These are phyloP conservation scores for Edaphochlamys debaryana DNA, from an alignment of 139 green algal genomes.

Conservation along the genomic window DNA sequence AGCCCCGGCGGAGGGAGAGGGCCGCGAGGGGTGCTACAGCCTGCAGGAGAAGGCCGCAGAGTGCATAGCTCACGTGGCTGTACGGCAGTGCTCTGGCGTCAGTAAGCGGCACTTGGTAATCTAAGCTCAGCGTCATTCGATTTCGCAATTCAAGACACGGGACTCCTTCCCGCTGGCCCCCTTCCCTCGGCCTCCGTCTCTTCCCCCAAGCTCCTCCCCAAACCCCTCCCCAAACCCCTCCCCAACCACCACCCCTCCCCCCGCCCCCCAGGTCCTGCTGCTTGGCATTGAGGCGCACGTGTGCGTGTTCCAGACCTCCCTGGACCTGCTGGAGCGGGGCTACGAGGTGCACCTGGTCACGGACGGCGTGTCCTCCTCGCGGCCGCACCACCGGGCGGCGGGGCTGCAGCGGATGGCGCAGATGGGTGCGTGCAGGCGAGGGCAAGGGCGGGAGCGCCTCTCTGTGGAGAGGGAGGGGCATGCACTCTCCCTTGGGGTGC, in stretches of 20 bases:
- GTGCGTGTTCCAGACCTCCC: slow-evolving; percentile 88
- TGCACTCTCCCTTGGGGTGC: no score
- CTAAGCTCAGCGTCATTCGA: no score
- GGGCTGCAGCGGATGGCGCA: slow-evolving; percentile 68
- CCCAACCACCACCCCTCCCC: no score
- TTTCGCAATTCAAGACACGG: no score
- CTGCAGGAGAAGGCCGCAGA: no score
- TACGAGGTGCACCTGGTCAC: slow-evolving; percentile 86
- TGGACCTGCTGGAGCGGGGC: slow-evolving; percentile 69
- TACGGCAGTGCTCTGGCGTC: no score
- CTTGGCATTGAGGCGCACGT: slow-evolving; percentile 92
- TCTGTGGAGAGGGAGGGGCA: no score
- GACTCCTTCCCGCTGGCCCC: no score
- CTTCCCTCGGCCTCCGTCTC: not conserved
- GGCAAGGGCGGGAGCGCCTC: no score
- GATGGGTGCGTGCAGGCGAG: slow-evolving; percentile 20
- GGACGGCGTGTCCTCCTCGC: slow-evolving; percentile 81
- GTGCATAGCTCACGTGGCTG: no score
- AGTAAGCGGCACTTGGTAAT: not conserved
- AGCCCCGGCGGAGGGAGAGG: no score
- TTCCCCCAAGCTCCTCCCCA: not conserved
- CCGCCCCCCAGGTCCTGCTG: slow-evolving; percentile 60
- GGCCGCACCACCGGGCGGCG: slow-evolving; percentile 69
- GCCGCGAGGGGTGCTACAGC: no score
- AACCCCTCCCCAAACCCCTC: not conserved